Base-by-base conservation (phyloP, 2,329 filamentous ascomycete species). In the Cytospora piceicola region DNA sequence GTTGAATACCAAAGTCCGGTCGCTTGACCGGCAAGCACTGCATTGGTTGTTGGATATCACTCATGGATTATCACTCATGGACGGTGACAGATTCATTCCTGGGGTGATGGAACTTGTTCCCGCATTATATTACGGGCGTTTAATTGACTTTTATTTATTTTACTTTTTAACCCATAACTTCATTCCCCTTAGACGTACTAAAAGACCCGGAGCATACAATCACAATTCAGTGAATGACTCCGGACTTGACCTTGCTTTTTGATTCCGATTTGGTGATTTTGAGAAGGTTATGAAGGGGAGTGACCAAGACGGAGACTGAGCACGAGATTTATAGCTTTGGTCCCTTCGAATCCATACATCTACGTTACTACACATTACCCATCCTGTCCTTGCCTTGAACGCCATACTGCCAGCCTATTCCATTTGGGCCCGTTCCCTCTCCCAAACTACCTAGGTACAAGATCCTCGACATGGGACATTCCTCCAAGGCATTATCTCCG, bases 51-150 rank as follows among this genome's bases (percentile, higher is more conserved):
- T 57, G 34, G 36, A 59, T 61, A 29, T 34, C 49, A 57, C 42
- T 52, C 22, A 52, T 39, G 42, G 22, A 36, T 63, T 61, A 29
- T 34, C 49, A 57, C 42, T 52, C 22, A 52, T 39, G 42, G 22
- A 30, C 57, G 46, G 56, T 34, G 39, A 56, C 7, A 39, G 17
- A 61, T 54, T 32, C 30, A 30, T 54, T 49, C 58, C 51, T 36
- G 24, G 15, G 56, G 52, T 46, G 36, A 8, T 34, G 66, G 51
- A 52, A 39, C 56, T 58, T 30, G 42, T 54, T 54, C 61, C 66
- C 52, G 46, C 53, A 67, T 60, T 67, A 69, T 64, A 69, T 66
- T 68, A 69, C 61, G 58, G 69, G 69, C 68, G 69, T 70, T 70
- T 69, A 70, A 70, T 70, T 65, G 64, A 69, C 49, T 32, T 52